These are phyloP conservation scores for Cicer chorassanicum DNA, from an alignment of 306 rosid species.

Conservation along the genomic window DNA sequence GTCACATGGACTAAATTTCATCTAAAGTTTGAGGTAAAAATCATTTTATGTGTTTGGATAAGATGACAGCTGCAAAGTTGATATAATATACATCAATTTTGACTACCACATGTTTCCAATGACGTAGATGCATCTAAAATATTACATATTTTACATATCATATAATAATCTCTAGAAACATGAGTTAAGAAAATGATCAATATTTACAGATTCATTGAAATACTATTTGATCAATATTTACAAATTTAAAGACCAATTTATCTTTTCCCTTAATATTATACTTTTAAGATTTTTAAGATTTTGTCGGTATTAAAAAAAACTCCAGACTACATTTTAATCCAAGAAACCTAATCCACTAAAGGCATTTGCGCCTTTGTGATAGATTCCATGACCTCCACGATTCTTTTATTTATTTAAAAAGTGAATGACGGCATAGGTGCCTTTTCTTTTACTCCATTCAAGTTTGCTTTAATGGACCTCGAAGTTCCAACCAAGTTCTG, in stretches of 20 bases:
- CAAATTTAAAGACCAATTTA: not conserved
- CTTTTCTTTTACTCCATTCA: constrained; percentile 36
- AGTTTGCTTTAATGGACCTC: constrained; percentile 43
- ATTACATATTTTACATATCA: no score
- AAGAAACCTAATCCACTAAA: constrained; percentile 45
- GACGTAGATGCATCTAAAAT: no score
- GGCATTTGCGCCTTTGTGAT: constrained; percentile 35
- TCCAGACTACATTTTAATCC: constrained; percentile 26
- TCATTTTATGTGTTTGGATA: no score
- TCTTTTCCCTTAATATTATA: not conserved
- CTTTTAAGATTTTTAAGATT: constrained; percentile 16
- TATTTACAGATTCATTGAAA: no score
- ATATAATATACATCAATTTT: no score
- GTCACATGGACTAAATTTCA: no score
- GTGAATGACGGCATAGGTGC: constrained; percentile 26
- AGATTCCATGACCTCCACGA: constrained; percentile 33
- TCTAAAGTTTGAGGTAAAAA: no score
- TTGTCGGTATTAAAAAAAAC: constrained; percentile 14
- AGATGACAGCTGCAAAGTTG: no score
- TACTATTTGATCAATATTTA: no score
- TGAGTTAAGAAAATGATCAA: no score
- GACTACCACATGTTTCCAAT: no score
- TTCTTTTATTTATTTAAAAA: constrained; percentile 22
- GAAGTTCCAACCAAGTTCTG: constrained; percentile 33
- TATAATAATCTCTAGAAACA: no score